A percentile compares a stretch with the other conserved stretches of the same genome.
phyloP scores from a whole-genome alignment of 192 early-diverging fungal species.

The Backusella liffmaniae region DNA sequence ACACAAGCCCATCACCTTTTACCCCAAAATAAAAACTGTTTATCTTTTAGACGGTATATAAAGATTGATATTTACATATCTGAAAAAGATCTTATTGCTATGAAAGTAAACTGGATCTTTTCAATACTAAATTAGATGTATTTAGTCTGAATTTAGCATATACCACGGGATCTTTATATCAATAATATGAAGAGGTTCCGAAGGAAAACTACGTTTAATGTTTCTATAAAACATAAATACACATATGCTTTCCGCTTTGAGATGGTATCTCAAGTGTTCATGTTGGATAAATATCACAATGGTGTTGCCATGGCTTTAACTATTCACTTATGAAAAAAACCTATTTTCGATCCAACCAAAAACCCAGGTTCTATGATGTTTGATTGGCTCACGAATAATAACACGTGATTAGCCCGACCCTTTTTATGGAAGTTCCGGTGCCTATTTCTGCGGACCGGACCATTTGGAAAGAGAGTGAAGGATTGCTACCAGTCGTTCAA shows the following conservation, averaged over 20 bases:
- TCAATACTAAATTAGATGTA: neutral
- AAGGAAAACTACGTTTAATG: neutral
- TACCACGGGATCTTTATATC: neutral
- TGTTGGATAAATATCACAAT: too few relatives aligned
- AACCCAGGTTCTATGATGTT: neutral
- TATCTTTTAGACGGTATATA: neutral
- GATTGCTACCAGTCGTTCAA: neutral
- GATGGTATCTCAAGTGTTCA: too few relatives aligned
- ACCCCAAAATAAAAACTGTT: neutral
- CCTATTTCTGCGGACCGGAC: neutral
- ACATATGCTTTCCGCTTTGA: too few relatives aligned
- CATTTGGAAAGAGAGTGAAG: constrained; percentile 1
- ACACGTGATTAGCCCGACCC: neutral
- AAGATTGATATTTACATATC: too few relatives aligned
- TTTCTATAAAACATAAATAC: too few relatives aligned
- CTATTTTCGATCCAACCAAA: too few relatives aligned
- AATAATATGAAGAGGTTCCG: neutral
- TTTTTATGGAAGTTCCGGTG: neutral
- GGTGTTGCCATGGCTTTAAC: too few relatives aligned
- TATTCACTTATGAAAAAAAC: too few relatives aligned
- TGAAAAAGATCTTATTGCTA: too few relatives aligned
- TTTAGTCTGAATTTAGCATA: neutral
- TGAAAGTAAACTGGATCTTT: too few relatives aligned
- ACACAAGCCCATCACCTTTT: neutral
- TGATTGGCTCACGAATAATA: neutral